Conservation (phyloP, 202 grass and related monocot species). For the Eragrostis tef region DNA sequence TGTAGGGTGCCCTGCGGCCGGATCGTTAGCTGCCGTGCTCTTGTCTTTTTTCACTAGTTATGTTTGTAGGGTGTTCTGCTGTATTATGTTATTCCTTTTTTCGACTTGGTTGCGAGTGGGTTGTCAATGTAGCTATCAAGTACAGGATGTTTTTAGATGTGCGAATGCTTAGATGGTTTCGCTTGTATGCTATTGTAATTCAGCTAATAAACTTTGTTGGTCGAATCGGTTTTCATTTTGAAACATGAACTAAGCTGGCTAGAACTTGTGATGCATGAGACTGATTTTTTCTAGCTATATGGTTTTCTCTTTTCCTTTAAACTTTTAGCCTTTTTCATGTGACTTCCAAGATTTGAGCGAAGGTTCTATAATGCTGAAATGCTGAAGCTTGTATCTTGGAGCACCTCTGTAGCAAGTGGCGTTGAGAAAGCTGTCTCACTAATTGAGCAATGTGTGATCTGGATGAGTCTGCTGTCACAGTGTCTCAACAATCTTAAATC, state of each 20-base stretch:
- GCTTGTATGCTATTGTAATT: too few relatives aligned
- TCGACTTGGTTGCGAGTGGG: not conserved
- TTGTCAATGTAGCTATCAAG: not conserved
- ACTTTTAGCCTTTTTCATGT: not conserved
- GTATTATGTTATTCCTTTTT: not conserved
- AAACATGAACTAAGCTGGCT: not conserved
- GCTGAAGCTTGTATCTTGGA: constrained; percentile 17
- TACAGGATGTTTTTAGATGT: not conserved
- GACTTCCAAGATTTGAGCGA: not conserved
- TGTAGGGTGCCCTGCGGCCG: not conserved
- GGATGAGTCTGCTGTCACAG: not conserved
- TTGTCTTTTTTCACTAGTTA: not conserved
- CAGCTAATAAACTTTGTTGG: too few relatives aligned
- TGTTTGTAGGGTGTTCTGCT: not conserved
- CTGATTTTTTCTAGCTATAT: not conserved
- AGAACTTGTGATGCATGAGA: not conserved
- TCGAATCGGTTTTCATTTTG: not conserved
- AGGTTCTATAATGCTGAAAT: not conserved
- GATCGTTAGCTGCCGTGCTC: not conserved
- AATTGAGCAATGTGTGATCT: not conserved
- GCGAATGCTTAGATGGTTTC: not conserved
- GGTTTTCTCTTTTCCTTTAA: not conserved
- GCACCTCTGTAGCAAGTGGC: too few relatives aligned
- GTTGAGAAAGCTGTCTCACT: not conserved
- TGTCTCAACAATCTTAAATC: not conserved